These are phyloP conservation scores for Garcia nutans DNA, from an alignment of 345 rosid genomes.

Conservation along the genomic window DNA sequence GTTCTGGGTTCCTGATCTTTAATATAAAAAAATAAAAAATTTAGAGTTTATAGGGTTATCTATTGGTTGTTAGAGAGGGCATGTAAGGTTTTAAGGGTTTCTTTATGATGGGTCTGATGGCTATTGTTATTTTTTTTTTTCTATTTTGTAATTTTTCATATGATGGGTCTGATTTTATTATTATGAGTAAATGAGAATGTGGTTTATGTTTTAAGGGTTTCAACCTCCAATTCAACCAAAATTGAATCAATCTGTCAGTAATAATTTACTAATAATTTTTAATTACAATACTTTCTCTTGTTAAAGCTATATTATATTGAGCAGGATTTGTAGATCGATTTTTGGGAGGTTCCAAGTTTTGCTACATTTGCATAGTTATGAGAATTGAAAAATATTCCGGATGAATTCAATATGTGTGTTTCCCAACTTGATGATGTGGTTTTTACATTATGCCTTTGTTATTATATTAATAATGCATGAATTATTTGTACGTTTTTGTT, in stretches of 20 bases:
- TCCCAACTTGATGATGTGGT: neutral
- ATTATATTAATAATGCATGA: neutral
- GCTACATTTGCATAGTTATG: neutral
- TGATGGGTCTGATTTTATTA: conserved; percentile 12
- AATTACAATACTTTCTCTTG: neutral
- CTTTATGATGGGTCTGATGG: too few relatives aligned
- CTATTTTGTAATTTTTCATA: conserved; percentile 11
- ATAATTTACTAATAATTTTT: neutral
- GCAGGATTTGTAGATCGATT: neutral
- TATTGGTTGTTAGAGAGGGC: too few relatives aligned
- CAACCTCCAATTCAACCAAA: neutral
- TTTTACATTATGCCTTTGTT: too few relatives aligned
- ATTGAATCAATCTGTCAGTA: neutral
- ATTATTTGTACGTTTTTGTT: too few relatives aligned
- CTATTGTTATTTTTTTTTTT: neutral
- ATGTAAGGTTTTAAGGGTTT: too few relatives aligned
- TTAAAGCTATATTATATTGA: too few relatives aligned
- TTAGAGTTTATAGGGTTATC: too few relatives aligned
- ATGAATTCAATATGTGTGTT: too few relatives aligned
- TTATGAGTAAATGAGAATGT: neutral
- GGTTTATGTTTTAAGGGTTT: neutral
- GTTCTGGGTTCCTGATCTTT: too few relatives aligned
- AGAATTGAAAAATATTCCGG: neutral
- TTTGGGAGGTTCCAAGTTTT: neutral
- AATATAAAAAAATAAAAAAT: too few relatives aligned